Evolutionary conservation across 306 rosid genomes (phyloP), one percentile per base, ranked within the genome.

Genomic region (Pyrus betulifolia): DNA sequence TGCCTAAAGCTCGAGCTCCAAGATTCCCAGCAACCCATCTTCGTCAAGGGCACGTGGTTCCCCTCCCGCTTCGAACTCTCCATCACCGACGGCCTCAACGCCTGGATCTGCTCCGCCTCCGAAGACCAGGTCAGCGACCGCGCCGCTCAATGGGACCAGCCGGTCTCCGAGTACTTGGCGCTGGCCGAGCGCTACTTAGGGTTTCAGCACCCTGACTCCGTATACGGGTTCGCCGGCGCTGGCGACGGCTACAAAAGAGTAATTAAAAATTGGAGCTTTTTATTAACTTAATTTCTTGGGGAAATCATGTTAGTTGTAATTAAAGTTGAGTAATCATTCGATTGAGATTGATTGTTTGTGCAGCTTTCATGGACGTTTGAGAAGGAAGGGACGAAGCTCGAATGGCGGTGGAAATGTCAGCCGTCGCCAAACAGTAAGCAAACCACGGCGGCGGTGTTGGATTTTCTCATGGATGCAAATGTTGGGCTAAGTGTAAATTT

Each of bases 131-230:
- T 92, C 49, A 83, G 80, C 12, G 87, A 79, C 63, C 93, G 97
- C 14, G 97, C 97, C n/a, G 82, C 86, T 64, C 97, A 89, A 82
- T 95, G 98, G 97, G 98, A 95, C 84, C 97, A 89, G 66, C 91
- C 90, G 12, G 88, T 86, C 23, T 46, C 86, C 1, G 92, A 89
- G 75, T 95, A 89, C 68, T 76, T 92, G 74, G 59, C 71, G 3
- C 46, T 92, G 82, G 89, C 96, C 57, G 97, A 92, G 71, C 86
- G 80, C 27, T 89, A 89, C 78, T 75, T 92, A 70, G 97, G 91
- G 79, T 87, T 89, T 89, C 97, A 89, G 74, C 93, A 90, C 80
- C 84, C 89, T 15, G 83, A 71, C 25, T 92, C 97, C 60, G 40
- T 79, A 30, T 95, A 95, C 74, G 86, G 77, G 4, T 95, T 92